These are phyloP conservation scores for Chaetomidium leptoderma DNA, from an alignment of 495 filamentous ascomycete genomes.

Conservation along the genomic window DNA sequence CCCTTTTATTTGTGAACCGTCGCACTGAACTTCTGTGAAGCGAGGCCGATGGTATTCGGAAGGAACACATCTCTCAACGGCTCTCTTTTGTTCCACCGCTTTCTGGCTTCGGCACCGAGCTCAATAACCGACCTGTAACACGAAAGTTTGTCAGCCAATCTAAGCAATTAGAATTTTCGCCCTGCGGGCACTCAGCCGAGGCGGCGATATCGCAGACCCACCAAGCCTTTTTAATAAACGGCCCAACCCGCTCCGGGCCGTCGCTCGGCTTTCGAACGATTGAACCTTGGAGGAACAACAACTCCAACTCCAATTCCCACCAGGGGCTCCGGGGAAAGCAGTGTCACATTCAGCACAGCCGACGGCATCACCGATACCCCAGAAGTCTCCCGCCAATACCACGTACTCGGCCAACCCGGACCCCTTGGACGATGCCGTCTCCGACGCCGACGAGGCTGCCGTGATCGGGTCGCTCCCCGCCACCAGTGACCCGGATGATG, in stretches of 20 bases:
- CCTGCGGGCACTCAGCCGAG: background rate
- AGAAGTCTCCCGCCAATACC: background rate
- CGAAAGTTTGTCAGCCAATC: too few species aligned
- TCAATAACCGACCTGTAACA: too few species aligned
- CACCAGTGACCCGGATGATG: constrained; percentile 1
- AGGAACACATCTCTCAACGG: too few species aligned
- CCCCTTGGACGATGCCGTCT: background rate
- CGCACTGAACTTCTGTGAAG: too few species aligned
- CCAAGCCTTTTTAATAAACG: background rate
- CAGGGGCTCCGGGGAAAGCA: background rate
- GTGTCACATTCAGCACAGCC: background rate
- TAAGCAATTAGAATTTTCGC: too few species aligned
- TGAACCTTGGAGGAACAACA: background rate
- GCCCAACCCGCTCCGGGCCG: background rate
- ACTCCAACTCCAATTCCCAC: background rate
- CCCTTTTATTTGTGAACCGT: too few species aligned
- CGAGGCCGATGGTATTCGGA: too few species aligned
- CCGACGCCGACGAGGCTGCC: background rate
- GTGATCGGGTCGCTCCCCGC: background rate
- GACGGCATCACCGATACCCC: background rate
- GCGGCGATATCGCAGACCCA: background rate
- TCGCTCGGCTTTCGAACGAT: too few species aligned
- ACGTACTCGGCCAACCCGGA: background rate
- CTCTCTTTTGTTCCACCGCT: too few species aligned
- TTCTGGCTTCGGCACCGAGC: too few species aligned